Percentiles rank a stretch among this genome's conserved stretches.
These are phyloP conservation scores for Nannochloris sp. DNA, from an alignment of 139 green algal genomes.

Conservation along the genomic window DNA sequence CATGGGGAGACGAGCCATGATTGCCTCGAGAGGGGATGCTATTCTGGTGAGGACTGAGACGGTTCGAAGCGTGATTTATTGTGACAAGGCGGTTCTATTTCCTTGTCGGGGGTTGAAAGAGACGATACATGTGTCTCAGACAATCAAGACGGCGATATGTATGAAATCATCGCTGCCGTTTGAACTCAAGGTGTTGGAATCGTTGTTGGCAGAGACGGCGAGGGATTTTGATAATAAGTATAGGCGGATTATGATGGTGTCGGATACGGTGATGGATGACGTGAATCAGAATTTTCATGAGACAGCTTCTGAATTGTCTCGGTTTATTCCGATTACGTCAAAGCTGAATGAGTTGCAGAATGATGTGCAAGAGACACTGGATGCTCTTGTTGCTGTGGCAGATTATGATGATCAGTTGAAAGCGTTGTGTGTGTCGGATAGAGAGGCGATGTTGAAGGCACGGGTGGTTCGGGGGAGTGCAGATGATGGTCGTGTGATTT, in stretches of 20 bases:
- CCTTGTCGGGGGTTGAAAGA: conserved; percentile 24
- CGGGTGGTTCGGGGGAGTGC: background rate
- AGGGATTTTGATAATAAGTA: conserved; percentile 25
- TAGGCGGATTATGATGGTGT: conserved; percentile 33
- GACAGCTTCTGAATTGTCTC: conserved; percentile 31
- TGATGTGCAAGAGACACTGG: conserved; percentile 41
- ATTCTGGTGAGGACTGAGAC: conserved; percentile 39
- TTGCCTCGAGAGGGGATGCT: conserved; percentile 12
- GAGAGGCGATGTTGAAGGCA: background rate
- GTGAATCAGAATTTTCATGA: conserved; percentile 26
- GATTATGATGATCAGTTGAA: conserved; percentile 28
- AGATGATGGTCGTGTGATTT: background rate
- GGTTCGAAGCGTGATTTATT: conserved; percentile 27
- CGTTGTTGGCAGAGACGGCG: conserved; percentile 38
- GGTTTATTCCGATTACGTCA: conserved; percentile 40
- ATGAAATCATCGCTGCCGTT: conserved; percentile 25
- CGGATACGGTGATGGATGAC: conserved; percentile 35
- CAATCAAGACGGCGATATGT: conserved; percentile 21
- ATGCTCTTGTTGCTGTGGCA: conserved; percentile 24
- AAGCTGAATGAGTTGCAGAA: conserved; percentile 43
- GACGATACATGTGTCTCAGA: conserved; percentile 31
- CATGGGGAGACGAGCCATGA: conserved; percentile 14
- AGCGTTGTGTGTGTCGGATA: conserved; percentile 34
- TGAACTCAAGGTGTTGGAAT: conserved; percentile 46
- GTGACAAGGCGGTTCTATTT: conserved; percentile 37